These are phyloP conservation scores for Tolypocladium amazonense DNA, from an alignment of 2,329 filamentous ascomycete genomes.

Conservation along the genomic window DNA sequence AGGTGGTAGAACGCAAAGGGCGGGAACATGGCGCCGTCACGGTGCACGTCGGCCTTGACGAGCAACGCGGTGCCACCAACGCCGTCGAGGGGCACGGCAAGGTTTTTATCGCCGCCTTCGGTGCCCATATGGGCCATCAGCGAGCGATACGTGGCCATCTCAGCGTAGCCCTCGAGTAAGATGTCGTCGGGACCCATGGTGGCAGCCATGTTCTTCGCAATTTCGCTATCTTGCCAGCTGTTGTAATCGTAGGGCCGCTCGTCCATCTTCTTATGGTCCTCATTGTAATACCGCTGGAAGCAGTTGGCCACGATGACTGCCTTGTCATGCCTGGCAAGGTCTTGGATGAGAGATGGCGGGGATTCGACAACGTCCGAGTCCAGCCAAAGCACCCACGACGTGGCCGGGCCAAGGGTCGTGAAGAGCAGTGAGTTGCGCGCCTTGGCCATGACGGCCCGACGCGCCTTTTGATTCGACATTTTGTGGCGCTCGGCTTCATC, in stretches of 20 bases:
- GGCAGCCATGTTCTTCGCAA: constrained; percentile 61
- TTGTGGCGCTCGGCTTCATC: constrained; percentile 85
- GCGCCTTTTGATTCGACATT: constrained; percentile 75
- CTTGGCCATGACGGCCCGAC: constrained; percentile 82
- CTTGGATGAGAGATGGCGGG: constrained; percentile 75
- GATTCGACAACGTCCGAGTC: constrained; percentile 89
- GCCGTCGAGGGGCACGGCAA: constrained; percentile 72
- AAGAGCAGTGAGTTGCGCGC: constrained; percentile 92
- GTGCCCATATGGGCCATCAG: constrained; percentile 78
- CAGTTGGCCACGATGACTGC: constrained; percentile 93
- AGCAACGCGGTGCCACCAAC: constrained; percentile 87
- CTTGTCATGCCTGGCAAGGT: constrained; percentile 78
- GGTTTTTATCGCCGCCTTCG: constrained; percentile 42
- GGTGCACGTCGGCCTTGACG: constrained; percentile 93
- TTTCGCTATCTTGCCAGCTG: constrained; percentile 87
- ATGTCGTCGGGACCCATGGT: constrained; percentile 89
- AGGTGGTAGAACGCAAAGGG: constrained; percentile 93
- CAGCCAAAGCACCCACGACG: constrained; percentile 95
- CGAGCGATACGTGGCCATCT: constrained; percentile 84
- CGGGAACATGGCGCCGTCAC: constrained; percentile 97
- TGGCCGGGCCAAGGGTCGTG: constrained; percentile 81
- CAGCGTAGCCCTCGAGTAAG: constrained; percentile 81
- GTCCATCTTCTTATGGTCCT: constrained; percentile 55
- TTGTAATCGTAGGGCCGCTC: constrained; percentile 94
- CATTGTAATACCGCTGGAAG: constrained; percentile 74